Evolutionary conservation across 805 yeast species (phyloP).

Genomic region (Saccharomycopsis selenospora): DNA sequence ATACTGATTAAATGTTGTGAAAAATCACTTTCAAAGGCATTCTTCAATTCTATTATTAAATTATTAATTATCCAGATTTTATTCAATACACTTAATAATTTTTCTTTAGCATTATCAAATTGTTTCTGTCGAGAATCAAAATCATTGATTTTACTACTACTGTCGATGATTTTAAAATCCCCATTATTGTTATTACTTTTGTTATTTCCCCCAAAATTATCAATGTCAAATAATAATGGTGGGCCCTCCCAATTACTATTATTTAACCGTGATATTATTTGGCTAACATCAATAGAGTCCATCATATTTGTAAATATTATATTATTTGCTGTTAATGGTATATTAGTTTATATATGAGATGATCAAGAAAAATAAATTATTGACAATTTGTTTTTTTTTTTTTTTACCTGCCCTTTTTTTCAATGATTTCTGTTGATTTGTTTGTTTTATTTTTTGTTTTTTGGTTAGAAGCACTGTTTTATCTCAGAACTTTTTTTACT

Average conservation of each 20-base stretch:
- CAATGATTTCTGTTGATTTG: neutral
- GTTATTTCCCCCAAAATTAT: no score
- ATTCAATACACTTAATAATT: conserved; percentile 10
- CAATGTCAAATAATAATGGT: no score
- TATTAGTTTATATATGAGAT: neutral
- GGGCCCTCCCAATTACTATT: no score
- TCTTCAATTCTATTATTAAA: conserved; percentile 13
- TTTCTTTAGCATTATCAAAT: neutral
- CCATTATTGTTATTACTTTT: no score
- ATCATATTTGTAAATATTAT: neutral
- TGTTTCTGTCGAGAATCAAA: neutral
- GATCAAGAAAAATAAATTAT: neutral
- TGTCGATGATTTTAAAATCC: neutral
- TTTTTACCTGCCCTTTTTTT: neutral
- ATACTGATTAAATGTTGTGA: conserved; percentile 10
- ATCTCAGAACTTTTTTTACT: no score
- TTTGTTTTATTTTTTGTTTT: no score
- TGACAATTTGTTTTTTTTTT: no score
- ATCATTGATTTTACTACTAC: neutral
- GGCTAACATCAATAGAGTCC: neutral
- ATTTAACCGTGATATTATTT: no score
- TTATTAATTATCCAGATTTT: conserved; percentile 19
- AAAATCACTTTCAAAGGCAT: conserved; percentile 8
- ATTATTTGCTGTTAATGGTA: neutral
- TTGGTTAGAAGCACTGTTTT: neutral